Conservation (phyloP, 2,329 filamentous ascomycete genomes). For the Alternaria gansuensis region DNA sequence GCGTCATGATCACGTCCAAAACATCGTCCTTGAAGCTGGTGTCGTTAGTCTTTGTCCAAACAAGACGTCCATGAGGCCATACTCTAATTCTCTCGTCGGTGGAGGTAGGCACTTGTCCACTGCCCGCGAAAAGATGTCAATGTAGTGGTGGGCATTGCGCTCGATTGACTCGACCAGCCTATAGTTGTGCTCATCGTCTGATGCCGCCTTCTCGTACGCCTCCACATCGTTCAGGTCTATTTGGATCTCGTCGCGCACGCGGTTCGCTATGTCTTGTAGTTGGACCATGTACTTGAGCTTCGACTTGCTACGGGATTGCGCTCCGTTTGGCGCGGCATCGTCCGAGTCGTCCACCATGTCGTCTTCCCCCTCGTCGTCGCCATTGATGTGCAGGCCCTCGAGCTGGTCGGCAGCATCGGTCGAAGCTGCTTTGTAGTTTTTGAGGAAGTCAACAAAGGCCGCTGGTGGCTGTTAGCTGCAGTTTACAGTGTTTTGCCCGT, state of each 20-base stretch:
- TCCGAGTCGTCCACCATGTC: constrained; percentile 90
- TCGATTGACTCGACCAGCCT: constrained; percentile 85
- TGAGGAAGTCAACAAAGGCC: constrained; percentile 87
- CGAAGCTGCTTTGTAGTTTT: constrained; percentile 84
- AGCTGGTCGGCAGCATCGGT: constrained; percentile 80
- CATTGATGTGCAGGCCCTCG: constrained; percentile 84
- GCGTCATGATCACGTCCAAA: constrained; percentile 93
- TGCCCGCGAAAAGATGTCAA: constrained; percentile 88
- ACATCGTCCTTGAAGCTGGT: constrained; percentile 96
- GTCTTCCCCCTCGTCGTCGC: constrained; percentile 89
- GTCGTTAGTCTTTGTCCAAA: constrained; percentile 33
- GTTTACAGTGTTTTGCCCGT: constrained; percentile 22
- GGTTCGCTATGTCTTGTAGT: constrained; percentile 86
- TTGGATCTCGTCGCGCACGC: constrained; percentile 76
- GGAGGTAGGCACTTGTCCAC: constrained; percentile 86
- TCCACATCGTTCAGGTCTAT: constrained; percentile 91
- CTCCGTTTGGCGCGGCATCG: constrained; percentile 61
- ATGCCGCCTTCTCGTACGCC: constrained; percentile 74
- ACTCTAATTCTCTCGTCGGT: constrained; percentile 80
- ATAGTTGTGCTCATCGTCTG: constrained; percentile 68
- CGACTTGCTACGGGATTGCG: constrained; percentile 56
- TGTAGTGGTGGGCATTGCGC: constrained; percentile 91
- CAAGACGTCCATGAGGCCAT: constrained; percentile 46
- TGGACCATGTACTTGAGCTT: constrained; percentile 89
- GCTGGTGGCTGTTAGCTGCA: constrained; percentile 60